Base-by-base conservation (phyloP, 2,329 filamentous ascomycete genomes). In the Diaporthe vexans region DNA sequence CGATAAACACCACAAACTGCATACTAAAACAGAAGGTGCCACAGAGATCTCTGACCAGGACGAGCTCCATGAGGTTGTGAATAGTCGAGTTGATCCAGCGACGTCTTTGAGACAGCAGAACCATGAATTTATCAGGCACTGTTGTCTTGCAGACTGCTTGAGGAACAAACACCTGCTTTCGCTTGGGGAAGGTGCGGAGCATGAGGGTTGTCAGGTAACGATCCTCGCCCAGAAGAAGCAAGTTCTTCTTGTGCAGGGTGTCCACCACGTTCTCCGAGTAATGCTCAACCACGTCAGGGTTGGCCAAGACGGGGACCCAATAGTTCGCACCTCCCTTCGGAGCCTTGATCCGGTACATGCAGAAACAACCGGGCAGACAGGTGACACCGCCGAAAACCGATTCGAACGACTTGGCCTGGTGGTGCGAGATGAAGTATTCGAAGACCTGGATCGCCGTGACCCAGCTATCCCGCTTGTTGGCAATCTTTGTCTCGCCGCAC, bases 21-120 rank as follows among this genome's bases (percentile, higher is more conserved):
- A 99, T 99, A 84, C 95, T 98, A 88, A 99, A 99, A 88, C 97
- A 99, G 87, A 99, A 99, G 4, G 97, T 99, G 78, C 97, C 97
- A 81, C 97, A 99, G 21, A 99, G 90, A 86, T 99, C 97, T 77
- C 95, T 92, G 58, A 99, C 97, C 46, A 99, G 90, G 70, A 98
- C 92, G 75, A 99, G 91, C 84, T 99, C 97, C 94, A 99, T 98
- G 58, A 99, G 88, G 82, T 99, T 99, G 88, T 99, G 97, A 67
- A 99, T 94, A 6, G 97, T 99, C 83, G 95, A 98, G 90, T 99
- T 99, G 86, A 99, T 99, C 97, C 97, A 99, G 84, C 97, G 92
- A 83, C 97, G 94, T 80, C 97, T 92, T 84, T 99, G 97, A 37
- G 96, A 98, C 43, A 99, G 88, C 48, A 99, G 87, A 68, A 99